A percentile compares a stretch with the other conserved stretches of the same genome.
Evolutionary conservation across 805 yeast species (phyloP).

Genomic region (Metschnikowia shivogae): DNA sequence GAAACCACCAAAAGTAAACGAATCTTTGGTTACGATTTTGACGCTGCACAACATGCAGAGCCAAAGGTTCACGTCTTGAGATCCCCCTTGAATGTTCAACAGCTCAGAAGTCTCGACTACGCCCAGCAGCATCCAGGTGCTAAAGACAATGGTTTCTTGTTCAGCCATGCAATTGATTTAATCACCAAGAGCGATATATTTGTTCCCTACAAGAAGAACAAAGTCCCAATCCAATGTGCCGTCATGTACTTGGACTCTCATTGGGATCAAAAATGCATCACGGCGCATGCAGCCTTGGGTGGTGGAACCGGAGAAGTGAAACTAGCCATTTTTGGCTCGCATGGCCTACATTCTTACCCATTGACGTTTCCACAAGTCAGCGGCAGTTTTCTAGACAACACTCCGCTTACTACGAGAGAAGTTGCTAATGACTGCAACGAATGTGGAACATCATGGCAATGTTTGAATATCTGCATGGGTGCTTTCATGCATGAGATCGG

Average conservation of each 20-base stretch:
- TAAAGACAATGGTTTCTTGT: slow-evolving; percentile 68
- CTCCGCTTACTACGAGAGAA: slow-evolving; percentile 53
- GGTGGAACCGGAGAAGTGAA: slow-evolving; percentile 72
- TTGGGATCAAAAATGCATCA: slow-evolving; percentile 68
- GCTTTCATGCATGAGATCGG: slow-evolving; percentile 97
- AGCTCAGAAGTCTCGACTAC: slow-evolving; percentile 69
- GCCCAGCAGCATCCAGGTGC: slow-evolving; percentile 88
- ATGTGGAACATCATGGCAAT: slow-evolving; percentile 88
- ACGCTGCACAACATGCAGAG: slow-evolving; percentile 52
- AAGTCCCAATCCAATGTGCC: slow-evolving; percentile 71
- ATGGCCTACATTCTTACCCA: slow-evolving; percentile 93
- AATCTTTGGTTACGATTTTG: slow-evolving; percentile 35
- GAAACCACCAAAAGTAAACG: slow-evolving; percentile 30
- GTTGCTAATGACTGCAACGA: slow-evolving; percentile 91
- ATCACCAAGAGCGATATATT: slow-evolving; percentile 39
- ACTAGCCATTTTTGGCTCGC: slow-evolving; percentile 91
- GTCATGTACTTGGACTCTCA: slow-evolving; percentile 80
- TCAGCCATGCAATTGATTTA: slow-evolving; percentile 75
- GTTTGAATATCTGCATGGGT: slow-evolving; percentile 79
- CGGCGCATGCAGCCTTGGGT: slow-evolving; percentile 92
- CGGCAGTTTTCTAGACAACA: slow-evolving; percentile 68
- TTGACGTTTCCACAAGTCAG: slow-evolving; percentile 65
- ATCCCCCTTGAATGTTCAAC: slow-evolving; percentile 60
- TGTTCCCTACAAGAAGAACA: slow-evolving; percentile 33
- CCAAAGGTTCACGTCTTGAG: slow-evolving; percentile 77